phyloP scores from a whole-genome alignment of 495 filamentous ascomycete species.

The Penicillium verhagenii region DNA sequence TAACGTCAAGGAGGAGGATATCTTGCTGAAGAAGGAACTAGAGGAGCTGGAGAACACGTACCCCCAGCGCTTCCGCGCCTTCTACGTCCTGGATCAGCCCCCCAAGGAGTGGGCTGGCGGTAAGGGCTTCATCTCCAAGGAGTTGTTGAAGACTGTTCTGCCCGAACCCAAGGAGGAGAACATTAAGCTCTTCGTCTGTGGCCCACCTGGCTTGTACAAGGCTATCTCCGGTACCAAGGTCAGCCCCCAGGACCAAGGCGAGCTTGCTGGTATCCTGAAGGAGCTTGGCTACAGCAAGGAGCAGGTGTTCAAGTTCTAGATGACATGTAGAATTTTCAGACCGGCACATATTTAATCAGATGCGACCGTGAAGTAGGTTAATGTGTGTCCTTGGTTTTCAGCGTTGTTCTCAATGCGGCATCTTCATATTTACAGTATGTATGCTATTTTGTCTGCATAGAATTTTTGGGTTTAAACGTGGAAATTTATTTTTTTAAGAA shows the following conservation, averaged over 20 bases:
- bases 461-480: no score
- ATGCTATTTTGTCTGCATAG: background rate
- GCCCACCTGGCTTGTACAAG: constrained; percentile 91
- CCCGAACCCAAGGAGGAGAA: constrained; percentile 87
- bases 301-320: constrained; percentile 97
- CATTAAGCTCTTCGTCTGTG: constrained; percentile 90
- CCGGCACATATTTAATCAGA: constrained; percentile 2
- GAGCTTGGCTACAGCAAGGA: constrained; percentile 89
- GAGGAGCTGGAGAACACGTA: constrained; percentile 84
- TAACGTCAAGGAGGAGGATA: constrained; percentile 82
- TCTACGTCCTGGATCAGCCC: constrained; percentile 87
- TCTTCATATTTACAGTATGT: background rate
- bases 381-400: constrained; percentile 17
- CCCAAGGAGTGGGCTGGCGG: constrained; percentile 73
- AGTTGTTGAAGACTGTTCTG: constrained; percentile 86
- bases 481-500: background rate
- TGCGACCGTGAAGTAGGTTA: constrained; percentile 16
- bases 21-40: constrained; percentile 81
- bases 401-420: constrained; percentile 1
- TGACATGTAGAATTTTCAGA: constrained; percentile 20
- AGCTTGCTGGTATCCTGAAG: constrained; percentile 78
- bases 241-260: constrained; percentile 87
- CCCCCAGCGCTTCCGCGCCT: constrained; percentile 87
- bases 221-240: constrained; percentile 86
- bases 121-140: constrained; percentile 80